phyloP scores from a whole-genome alignment of 2,329 filamentous ascomycete species.

The Arthrobotrys megalospora region DNA sequence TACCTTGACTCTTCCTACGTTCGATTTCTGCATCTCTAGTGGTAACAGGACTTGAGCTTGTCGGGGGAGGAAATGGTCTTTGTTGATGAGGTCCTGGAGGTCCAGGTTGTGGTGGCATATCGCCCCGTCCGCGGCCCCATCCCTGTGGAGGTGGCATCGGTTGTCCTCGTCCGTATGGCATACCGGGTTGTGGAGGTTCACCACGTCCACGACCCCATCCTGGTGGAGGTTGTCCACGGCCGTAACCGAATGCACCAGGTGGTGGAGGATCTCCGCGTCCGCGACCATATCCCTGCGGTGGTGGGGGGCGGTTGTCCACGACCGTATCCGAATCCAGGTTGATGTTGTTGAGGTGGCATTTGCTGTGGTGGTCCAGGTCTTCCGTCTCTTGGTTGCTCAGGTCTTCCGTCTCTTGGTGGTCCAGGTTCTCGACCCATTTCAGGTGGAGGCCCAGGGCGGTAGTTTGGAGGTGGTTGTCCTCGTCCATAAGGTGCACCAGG shows the following conservation, averaged over 20 bases:
- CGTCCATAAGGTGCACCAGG: conserved; percentile 19
- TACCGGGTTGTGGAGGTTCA: conserved; percentile 22
- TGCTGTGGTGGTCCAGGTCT: background rate
- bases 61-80: conserved; percentile 25
- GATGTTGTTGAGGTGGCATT: conserved; percentile 2
- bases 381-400: background rate
- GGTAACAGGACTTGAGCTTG: conserved; percentile 10
- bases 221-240: conserved; percentile 28
- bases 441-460: conserved; percentile 11
- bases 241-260: conserved; percentile 33
- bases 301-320: conserved; percentile 23
- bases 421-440: background rate
- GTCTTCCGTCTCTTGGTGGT: conserved; percentile 16
- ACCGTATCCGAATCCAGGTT: conserved; percentile 4
- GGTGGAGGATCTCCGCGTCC: conserved; percentile 23
- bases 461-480: conserved; percentile 14
- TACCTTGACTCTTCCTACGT: conserved; percentile 43
- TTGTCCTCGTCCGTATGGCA: conserved; percentile 31
- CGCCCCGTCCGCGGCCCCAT: conserved; percentile 37
- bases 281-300: conserved; percentile 29
- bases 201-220: conserved; percentile 36
- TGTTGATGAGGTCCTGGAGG: conserved; percentile 17
- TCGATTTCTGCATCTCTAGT: conserved; percentile 35
- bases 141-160: conserved; percentile 16
- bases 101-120: conserved; percentile 26